Evolutionary conservation across 2,329 filamentous ascomycete species (phyloP).

Genomic region (Cladosporium phlei): DNA sequence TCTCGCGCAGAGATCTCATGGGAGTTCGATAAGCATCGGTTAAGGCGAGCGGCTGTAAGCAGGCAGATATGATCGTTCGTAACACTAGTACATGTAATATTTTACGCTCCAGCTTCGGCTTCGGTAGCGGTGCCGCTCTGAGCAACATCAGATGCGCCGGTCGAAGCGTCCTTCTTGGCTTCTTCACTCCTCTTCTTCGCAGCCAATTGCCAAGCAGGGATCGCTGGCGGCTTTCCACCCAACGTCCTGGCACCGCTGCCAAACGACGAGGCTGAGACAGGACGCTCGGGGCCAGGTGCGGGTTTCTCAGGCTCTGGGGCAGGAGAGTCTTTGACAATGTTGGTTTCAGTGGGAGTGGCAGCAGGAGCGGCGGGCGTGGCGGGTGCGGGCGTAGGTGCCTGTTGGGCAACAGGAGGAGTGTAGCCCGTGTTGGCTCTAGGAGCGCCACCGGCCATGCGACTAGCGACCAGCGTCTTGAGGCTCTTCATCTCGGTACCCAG

Average conservation of each 20-base stretch:
- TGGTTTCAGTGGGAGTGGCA: not conserved
- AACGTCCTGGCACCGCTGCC: slow-evolving; percentile 19
- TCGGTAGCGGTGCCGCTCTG: slow-evolving; percentile 24
- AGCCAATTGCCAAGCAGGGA: slow-evolving; percentile 51
- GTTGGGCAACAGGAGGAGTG: slow-evolving; percentile 5
- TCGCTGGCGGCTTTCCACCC: slow-evolving; percentile 37
- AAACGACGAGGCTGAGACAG: slow-evolving; percentile 21
- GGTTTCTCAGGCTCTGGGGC: slow-evolving; percentile 18
- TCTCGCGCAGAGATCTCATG: not conserved
- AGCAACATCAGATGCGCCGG: slow-evolving; percentile 16
- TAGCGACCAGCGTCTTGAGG: slow-evolving; percentile 78
- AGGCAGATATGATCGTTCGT: not conserved
- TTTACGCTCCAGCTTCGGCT: slow-evolving; percentile 9
- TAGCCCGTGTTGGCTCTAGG: slow-evolving; percentile 8
- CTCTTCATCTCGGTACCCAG: slow-evolving; percentile 84
- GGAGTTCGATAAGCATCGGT: no score
- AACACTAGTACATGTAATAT: not conserved
- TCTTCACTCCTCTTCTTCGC: slow-evolving; percentile 46
- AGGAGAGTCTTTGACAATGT: slow-evolving; percentile 1
- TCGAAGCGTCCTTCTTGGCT: slow-evolving; percentile 37
- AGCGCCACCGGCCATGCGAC: slow-evolving; percentile 45
- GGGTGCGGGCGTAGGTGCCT: not conserved
- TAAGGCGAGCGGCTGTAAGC: no score
- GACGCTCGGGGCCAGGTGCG: slow-evolving; percentile 19
- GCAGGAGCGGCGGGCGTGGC: not conserved